Evolutionary conservation across 345 rosid species (phyloP).

Genomic region (Angophora floribunda): DNA sequence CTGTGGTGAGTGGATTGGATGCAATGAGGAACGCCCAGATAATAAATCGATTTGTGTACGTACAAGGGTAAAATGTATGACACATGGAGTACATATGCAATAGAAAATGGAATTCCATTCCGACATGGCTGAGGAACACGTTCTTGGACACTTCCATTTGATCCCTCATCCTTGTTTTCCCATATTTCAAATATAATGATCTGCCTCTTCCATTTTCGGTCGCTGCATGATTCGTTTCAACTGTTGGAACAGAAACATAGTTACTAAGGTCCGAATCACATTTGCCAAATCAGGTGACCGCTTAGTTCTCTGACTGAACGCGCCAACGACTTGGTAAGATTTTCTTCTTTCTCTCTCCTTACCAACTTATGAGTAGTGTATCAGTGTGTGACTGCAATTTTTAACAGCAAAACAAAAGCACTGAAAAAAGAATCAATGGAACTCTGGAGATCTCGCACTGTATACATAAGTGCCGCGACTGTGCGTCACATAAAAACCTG

Average conservation of each 20-base stretch:
- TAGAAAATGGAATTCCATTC: background rate
- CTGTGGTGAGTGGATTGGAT: background rate
- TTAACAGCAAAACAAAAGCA: background rate
- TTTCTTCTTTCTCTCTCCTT: background rate
- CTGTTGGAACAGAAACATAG: background rate
- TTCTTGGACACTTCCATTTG: background rate
- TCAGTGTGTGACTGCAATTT: background rate
- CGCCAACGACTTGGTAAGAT: background rate
- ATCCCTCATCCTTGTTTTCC: background rate
- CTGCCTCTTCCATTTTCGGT: background rate
- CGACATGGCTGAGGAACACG: background rate
- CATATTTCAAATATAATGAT: background rate
- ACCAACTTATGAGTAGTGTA: background rate
- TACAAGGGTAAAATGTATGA: background rate
- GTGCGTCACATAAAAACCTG: background rate
- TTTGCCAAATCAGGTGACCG: background rate
- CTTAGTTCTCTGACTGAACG: background rate
- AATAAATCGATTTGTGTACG: background rate
- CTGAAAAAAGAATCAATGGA: conserved; percentile 32
- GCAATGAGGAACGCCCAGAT: background rate
- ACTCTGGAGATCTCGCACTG: background rate
- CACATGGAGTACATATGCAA: background rate
- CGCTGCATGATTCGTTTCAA: background rate
- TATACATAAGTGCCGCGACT: background rate
- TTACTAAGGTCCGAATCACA: background rate